Evolutionary conservation across 202 grass and related monocot species (phyloP).

Genomic region (Miscanthus sacchariflorus): DNA sequence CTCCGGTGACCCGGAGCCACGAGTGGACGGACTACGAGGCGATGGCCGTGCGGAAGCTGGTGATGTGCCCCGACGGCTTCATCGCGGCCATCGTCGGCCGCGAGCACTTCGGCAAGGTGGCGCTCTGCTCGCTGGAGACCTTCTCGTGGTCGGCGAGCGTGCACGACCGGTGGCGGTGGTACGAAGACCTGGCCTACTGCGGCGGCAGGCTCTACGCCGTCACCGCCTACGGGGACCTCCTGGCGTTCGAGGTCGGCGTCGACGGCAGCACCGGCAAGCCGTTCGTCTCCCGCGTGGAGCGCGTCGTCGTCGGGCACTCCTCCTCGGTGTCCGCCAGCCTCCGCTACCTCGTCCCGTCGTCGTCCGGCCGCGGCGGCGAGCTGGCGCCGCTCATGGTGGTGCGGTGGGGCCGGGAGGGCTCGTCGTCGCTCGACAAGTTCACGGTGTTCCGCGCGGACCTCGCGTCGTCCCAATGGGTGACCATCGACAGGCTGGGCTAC

Average conservation of each 20-base stretch:
- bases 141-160: neutral
- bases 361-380: neutral
- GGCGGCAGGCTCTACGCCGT: neutral
- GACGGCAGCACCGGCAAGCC: neutral
- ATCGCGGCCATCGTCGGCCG: neutral
- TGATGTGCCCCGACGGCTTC: neutral
- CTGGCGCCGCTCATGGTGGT: neutral
- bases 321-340: no score
- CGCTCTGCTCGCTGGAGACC: neutral
- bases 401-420: neutral
- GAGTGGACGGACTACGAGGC: neutral
- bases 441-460: neutral
- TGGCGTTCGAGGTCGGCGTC: slow-evolving; percentile 15
- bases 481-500: neutral
- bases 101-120: neutral
- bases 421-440: neutral
- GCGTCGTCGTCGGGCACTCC: neutral
- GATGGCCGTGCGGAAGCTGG: slow-evolving; percentile 6
- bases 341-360: neutral
- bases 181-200: slow-evolving; percentile 32
- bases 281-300: neutral
- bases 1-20: neutral
- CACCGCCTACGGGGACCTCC: slow-evolving; percentile 2
- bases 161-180: slow-evolving; percentile 20
- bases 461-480: neutral